Evolutionary conservation across 75 land plant genomes (phyloP).

Genomic region (Cupressus sempervirens): DNA sequence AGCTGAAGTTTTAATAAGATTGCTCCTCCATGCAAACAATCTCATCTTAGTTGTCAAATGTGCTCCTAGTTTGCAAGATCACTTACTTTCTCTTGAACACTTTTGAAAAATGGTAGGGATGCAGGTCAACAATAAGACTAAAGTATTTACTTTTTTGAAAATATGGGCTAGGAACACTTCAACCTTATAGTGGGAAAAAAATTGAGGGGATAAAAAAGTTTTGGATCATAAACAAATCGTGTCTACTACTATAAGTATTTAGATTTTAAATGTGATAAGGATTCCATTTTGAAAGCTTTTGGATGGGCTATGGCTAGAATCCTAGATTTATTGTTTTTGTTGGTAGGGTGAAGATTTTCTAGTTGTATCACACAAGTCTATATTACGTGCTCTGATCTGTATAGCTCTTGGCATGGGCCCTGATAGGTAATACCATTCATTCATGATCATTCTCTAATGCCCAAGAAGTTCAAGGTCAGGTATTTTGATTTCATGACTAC

Average conservation of each 20-base stretch:
- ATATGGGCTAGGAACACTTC: no score
- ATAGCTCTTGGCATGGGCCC: slow-evolving; percentile 82
- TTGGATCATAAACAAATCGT: no score
- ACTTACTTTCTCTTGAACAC: no score
- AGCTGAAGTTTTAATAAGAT: no score
- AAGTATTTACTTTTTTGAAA: no score
- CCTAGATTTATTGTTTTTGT: not conserved
- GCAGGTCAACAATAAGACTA: no score
- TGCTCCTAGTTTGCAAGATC: no score
- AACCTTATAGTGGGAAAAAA: no score
- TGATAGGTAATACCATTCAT: slow-evolving; percentile 44
- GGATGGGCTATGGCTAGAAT: not conserved
- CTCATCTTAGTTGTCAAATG: no score
- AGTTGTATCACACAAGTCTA: slow-evolving; percentile 82
- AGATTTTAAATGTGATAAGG: not conserved
- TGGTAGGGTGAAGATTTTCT: slow-evolving; percentile 66
- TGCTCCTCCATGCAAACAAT: no score
- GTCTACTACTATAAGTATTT: slow-evolving; percentile 39
- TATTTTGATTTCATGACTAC: not conserved
- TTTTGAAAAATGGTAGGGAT: no score
- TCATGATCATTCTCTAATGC: not conserved
- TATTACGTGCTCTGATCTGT: slow-evolving; percentile 71
- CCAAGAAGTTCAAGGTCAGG: not conserved
- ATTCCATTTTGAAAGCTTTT: not conserved
- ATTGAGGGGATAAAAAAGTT: no score